These are phyloP conservation scores for Colletotrichum spaethianum DNA, from an alignment of 2,329 filamentous ascomycete species.

Conservation along the genomic window DNA sequence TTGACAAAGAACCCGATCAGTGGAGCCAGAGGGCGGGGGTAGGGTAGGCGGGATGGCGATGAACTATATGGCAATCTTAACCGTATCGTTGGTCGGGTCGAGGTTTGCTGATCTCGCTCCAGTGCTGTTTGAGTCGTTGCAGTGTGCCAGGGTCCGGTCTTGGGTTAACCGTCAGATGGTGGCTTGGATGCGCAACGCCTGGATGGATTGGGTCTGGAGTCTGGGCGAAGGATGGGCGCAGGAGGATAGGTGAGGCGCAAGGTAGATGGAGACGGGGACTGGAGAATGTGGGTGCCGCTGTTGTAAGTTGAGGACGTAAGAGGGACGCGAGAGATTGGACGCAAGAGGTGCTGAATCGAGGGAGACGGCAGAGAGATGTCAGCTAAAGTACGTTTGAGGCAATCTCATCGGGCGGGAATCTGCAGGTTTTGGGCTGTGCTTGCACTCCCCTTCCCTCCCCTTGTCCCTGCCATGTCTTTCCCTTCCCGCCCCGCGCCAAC, in stretches of 20 bases:
- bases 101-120: constrained; percentile 6
- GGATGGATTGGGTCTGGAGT: constrained; percentile 17
- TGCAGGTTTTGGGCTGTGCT: constrained; percentile 39
- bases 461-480: constrained; percentile 19
- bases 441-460: not conserved
- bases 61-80: constrained; percentile 35
- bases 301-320: constrained; percentile 5
- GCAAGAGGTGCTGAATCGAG: not conserved
- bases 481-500: constrained; percentile 6
- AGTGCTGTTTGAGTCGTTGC: constrained; percentile 1
- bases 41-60: constrained; percentile 32
- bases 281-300: constrained; percentile 8
- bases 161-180: constrained; percentile 33
- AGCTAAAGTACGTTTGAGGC: not conserved
- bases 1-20: constrained; percentile 29
- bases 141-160: constrained; percentile 29
- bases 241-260: constrained; percentile 25
- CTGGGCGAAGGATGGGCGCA: constrained; percentile 6
- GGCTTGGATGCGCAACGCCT: constrained; percentile 30
- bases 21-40: constrained; percentile 27
- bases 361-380: not conserved
- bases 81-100: constrained; percentile 27
- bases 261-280: not conserved
- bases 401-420: constrained; percentile 35
- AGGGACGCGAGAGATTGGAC: not conserved